A percentile compares a stretch with the other conserved stretches of the same genome.
phyloP scores from a whole-genome alignment of 768 basidiomycete genomes.

The Paxillus involutus region DNA sequence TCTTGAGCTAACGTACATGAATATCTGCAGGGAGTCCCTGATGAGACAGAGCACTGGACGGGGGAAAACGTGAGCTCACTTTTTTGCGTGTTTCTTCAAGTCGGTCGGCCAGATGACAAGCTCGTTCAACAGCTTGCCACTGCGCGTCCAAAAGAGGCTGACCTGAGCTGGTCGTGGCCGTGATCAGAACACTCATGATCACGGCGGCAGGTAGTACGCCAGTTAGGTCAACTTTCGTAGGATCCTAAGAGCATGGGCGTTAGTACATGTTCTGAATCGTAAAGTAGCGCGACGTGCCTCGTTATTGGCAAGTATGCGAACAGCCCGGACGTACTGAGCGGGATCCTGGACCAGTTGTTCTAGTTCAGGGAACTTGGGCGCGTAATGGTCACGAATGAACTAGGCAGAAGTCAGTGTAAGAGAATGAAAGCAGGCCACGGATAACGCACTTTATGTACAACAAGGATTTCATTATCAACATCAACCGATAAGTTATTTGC shows the following conservation, averaged over 20 bases:
- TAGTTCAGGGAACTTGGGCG: conserved; percentile 92
- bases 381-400: conserved; percentile 99
- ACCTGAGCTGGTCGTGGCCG: conserved; percentile 89
- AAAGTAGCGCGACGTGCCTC: conserved; percentile 46
- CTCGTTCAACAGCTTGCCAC: conserved; percentile 81
- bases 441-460: conserved; percentile 84
- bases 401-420: conserved; percentile 30
- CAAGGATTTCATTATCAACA: conserved; percentile 94
- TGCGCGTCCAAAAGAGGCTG: conserved; percentile 63
- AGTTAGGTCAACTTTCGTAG: conserved; percentile 80
- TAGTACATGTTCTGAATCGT: neutral
- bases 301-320: conserved; percentile 83
- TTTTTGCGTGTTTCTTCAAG: conserved; percentile 89
- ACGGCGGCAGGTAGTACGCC: conserved; percentile 84
- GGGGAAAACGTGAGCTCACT: conserved; percentile 37
- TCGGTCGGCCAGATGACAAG: conserved; percentile 86
- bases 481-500: conserved; percentile 98
- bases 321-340: conserved; percentile 88
- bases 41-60: conserved; percentile 3
- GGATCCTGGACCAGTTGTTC: conserved; percentile 94
- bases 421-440: neutral
- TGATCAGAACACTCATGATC: conserved; percentile 94
- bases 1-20: conserved; percentile 98
- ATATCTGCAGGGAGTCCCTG: conserved; percentile 61
- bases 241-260: conserved; percentile 51